These are phyloP conservation scores for Sideroxylon spinosum DNA, from an alignment of 179 eudicot genomes.

Conservation along the genomic window DNA sequence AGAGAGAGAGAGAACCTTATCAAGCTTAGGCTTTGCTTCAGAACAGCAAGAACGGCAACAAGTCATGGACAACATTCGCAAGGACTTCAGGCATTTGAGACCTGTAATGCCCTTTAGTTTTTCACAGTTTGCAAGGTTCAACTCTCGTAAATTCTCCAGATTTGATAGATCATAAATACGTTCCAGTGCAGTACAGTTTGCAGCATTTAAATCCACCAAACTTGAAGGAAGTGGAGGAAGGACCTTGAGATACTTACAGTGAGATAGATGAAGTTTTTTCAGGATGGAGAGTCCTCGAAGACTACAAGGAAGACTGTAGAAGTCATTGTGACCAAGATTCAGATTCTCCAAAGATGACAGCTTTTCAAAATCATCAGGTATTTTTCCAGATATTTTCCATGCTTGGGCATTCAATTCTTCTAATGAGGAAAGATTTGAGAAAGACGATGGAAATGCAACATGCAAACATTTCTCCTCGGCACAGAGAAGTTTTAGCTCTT, in stretches of 20 bases:
- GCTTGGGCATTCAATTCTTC: conserved; percentile 45
- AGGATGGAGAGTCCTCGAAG: conserved; percentile 38
- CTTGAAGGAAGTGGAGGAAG: conserved; percentile 57
- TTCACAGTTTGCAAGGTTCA: conserved; percentile 49
- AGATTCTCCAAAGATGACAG: conserved; percentile 38
- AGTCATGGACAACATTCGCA: conserved; percentile 48
- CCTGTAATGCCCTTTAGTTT: conserved; percentile 50
- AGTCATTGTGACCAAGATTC: conserved; percentile 47
- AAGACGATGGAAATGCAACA: conserved; percentile 39
- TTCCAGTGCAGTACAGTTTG: conserved; percentile 44
- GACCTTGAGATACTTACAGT: conserved; percentile 38
- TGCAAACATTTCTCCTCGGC: neutral
- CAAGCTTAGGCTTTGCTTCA: conserved; percentile 29
- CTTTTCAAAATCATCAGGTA: conserved; percentile 42
- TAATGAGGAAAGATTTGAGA: conserved; percentile 37
- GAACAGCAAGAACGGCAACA: conserved; percentile 40
- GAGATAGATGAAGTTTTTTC: conserved; percentile 32
- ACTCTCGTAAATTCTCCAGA: conserved; percentile 36
- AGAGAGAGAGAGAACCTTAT: conserved; percentile 39
- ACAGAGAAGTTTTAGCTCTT: neutral
- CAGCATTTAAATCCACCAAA: conserved; percentile 45
- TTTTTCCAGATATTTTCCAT: conserved; percentile 39
- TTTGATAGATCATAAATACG: conserved; percentile 40
- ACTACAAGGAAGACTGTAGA: conserved; percentile 46
- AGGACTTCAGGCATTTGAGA: conserved; percentile 43